Conservation (phyloP, 768 basidiomycete genomes). For the Kwoniella pini region DNA sequence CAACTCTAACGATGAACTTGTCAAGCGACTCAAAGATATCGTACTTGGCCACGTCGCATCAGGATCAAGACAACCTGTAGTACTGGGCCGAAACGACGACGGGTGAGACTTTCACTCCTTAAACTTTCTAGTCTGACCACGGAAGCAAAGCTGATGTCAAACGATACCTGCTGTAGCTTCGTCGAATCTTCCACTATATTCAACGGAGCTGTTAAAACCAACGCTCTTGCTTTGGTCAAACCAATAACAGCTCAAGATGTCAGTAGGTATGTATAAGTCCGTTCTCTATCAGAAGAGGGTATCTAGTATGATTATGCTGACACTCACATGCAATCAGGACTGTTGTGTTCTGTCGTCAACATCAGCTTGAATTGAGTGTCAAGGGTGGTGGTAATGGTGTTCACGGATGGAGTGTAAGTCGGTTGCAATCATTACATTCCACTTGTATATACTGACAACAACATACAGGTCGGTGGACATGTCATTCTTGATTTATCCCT, state of each 20-base stretch:
- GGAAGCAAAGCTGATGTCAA: background rate
- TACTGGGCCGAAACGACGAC: slow-evolving; percentile 22
- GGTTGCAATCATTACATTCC: too few species aligned
- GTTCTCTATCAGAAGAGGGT: too few species aligned
- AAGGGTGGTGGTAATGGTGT: slow-evolving; percentile 91
- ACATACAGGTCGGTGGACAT: slow-evolving; percentile 67
- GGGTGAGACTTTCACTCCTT: slow-evolving; percentile 15
- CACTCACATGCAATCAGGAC: slow-evolving; percentile 53
- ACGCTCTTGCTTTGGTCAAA: slow-evolving; percentile 66
- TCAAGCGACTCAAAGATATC: slow-evolving; percentile 10
- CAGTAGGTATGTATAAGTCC: slow-evolving; percentile 65
- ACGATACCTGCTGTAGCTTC: slow-evolving; percentile 38
- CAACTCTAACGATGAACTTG: background rate
- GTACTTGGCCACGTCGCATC: background rate
- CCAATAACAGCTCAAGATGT: slow-evolving; percentile 80
- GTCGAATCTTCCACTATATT: slow-evolving; percentile 59
- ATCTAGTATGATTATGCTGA: too few species aligned
- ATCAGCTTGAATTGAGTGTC: slow-evolving; percentile 71
- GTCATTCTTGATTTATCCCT: slow-evolving; percentile 77
- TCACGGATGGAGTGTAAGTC: slow-evolving; percentile 71
- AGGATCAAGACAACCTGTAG: slow-evolving; percentile 13
- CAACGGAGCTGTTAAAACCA: slow-evolving; percentile 71
- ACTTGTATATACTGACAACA: background rate
- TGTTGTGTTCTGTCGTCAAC: slow-evolving; percentile 70
- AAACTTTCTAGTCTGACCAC: background rate